Evolutionary conservation across 1,139 yeast species (phyloP), one percentile per base, ranked within the genome.

Genomic region (Suhomyces ambrosiae): DNA sequence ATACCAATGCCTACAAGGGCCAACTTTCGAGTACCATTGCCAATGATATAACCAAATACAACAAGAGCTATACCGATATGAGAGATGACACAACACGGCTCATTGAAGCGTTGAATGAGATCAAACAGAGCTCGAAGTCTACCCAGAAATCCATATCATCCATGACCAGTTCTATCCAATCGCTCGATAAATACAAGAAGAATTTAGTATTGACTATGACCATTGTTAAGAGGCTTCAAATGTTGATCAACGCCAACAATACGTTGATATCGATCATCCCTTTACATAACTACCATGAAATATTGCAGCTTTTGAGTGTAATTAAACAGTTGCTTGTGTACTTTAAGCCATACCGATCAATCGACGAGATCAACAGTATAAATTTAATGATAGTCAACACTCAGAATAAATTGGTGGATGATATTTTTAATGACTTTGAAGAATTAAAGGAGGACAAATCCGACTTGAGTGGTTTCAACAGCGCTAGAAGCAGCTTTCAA

Each of bases 131-230:
- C 36, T 61, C 76, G 1, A 37, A 45, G 2, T 33, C 42, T 2
- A 84, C 95, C 0, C 90, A 86, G 42, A 51, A 61, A 5, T 74
- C 82, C 3, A 88, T 90, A 37, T 69, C 81, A 7, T 61, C 60
- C 9, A 84, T 88, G 76, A 90, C 97, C 0, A 69, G 78, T 5
- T 85, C 83, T 33, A 89, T 94, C 41, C 86, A 87, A 49, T 68
- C 74, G 24, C 69, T 92, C 42, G 98, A 92, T 59, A 78, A 76
- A 37, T 82, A 89, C 30, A 94, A 92, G 65, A 79, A 79, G 56
- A 92, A 92, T 56, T 66, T 92, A 36, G 90, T 88, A 3, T 70
- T 79, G 23, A 80, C 94, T 10, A 86, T 92, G 86, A 88, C 95
- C 1, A 80, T 90, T 23, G 71, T 92, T 45, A 86, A 92, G 53